Conservation (phyloP, 2,329 filamentous ascomycete species). For the Lachnellula hyalina region DNA sequence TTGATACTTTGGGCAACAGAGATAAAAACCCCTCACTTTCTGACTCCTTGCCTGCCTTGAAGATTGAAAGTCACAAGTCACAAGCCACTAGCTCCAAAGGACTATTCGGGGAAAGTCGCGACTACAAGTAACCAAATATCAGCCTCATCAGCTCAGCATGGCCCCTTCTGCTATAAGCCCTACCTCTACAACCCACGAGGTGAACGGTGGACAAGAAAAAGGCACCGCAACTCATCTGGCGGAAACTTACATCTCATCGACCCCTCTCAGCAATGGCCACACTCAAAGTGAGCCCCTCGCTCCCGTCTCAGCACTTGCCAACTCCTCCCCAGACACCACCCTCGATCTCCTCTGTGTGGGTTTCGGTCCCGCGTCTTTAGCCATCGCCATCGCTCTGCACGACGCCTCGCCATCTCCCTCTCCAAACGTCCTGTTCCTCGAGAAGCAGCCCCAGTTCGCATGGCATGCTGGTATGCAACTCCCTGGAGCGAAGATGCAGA, state of each 20-base stretch:
- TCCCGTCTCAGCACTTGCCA: constrained; percentile 3
- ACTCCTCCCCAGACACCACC: constrained; percentile 45
- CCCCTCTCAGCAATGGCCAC: constrained; percentile 7
- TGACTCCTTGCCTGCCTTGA: background rate
- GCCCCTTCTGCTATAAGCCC: constrained; percentile 25
- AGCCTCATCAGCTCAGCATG: constrained; percentile 13
- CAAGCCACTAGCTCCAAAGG: too few species aligned
- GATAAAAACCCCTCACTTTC: too few species aligned
- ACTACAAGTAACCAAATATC: background rate
- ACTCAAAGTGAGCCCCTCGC: background rate
- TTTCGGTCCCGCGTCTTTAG: constrained; percentile 86
- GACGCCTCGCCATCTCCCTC: constrained; percentile 56
- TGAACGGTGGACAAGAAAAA: constrained; percentile 1
- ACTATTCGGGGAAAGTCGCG: background rate
- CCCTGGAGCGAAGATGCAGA: constrained; percentile 92
- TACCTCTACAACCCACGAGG: constrained; percentile 8
- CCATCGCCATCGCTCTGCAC: constrained; percentile 83
- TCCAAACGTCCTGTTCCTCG: constrained; percentile 76
- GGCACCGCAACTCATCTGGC: background rate
- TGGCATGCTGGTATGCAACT: constrained; percentile 97
- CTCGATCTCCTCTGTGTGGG: constrained; percentile 88
- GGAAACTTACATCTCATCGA: background rate
- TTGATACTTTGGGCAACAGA: background rate
- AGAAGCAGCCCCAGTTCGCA: constrained; percentile 75
- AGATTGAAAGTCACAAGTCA: too few species aligned